These are phyloP conservation scores for Magnaporthiopsis incrustans DNA, from an alignment of 2,329 filamentous ascomycete species.

Conservation along the genomic window DNA sequence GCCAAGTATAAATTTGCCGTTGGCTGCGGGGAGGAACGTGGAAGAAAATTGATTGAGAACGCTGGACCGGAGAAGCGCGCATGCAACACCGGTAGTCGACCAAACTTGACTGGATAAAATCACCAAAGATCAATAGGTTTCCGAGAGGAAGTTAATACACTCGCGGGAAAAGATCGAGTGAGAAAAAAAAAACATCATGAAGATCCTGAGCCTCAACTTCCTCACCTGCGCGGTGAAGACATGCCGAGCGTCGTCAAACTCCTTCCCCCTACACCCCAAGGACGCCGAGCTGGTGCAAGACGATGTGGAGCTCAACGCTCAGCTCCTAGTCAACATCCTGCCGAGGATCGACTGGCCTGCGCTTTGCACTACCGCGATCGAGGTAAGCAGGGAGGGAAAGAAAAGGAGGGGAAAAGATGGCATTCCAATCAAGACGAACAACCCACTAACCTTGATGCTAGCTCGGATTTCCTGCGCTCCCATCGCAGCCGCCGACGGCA, in stretches of 20 bases:
- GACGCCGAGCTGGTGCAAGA: constrained; percentile 85
- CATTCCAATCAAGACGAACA: constrained; percentile 10
- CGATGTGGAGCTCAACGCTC: constrained; percentile 71
- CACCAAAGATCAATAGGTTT: neutral
- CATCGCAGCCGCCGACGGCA: constrained; percentile 52
- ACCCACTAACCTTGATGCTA: constrained; percentile 25
- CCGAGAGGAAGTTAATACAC: neutral
- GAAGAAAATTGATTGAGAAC: neutral
- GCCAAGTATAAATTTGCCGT: neutral
- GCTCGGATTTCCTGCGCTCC: constrained; percentile 72
- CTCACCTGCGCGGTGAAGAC: constrained; percentile 91
- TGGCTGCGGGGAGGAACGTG: neutral
- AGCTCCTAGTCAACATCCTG: constrained; percentile 77
- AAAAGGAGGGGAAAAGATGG: too few species aligned
- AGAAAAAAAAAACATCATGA: constrained; percentile 53
- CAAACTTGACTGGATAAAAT: neutral
- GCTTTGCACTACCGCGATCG: constrained; percentile 63
- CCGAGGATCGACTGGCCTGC: constrained; percentile 85
- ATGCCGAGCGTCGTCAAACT: constrained; percentile 72
- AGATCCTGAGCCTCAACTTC: constrained; percentile 93
- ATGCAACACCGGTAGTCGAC: neutral
- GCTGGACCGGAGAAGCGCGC: neutral
- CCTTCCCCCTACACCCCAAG: constrained; percentile 86
- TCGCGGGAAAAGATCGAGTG: neutral
- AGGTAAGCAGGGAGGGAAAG: constrained; percentile 42